Percentiles rank a stretch among this genome's conserved stretches.
Evolutionary conservation across 192 early-diverging fungal genomes (phyloP).

Genomic region (Backusella sp.): DNA sequence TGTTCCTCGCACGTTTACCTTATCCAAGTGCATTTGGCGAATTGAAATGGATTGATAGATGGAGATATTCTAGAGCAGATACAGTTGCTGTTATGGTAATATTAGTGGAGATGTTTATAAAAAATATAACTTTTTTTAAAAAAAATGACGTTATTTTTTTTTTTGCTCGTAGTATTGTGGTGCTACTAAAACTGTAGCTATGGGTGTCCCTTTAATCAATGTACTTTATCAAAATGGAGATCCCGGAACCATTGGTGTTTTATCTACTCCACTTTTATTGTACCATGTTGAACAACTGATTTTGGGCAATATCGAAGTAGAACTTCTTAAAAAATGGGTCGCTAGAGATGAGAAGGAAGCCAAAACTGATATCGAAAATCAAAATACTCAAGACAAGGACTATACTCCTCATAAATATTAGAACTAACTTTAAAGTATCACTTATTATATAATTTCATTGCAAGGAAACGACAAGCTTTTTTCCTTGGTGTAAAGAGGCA

Average conservation of each 20-base stretch:
- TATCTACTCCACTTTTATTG: conserved; percentile 62
- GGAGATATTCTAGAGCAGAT: conserved; percentile 44
- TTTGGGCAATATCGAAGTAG: conserved; percentile 58
- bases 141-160: neutral
- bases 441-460: neutral
- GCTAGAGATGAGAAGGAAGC: conserved; percentile 19
- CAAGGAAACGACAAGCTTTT: neutral
- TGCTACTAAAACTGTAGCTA: conserved; percentile 74
- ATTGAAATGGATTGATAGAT: conserved; percentile 27
- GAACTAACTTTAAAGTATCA: neutral
- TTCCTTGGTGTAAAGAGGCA: neutral
- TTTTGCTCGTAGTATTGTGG: conserved; percentile 52
- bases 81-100: conserved; percentile 59
- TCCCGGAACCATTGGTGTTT: conserved; percentile 52
- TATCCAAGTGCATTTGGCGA: conserved; percentile 17
- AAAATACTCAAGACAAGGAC: neutral
- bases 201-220: conserved; percentile 76
- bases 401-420: neutral
- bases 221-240: conserved; percentile 53
- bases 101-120: neutral
- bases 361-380: neutral
- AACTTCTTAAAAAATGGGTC: conserved; percentile 57
- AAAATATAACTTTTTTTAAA: neutral
- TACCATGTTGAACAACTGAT: conserved; percentile 75
- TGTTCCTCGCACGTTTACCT: conserved; percentile 46